Evolutionary conservation across 176 grass and related monocot species (phyloP), one percentile per base, ranked within the genome.

Genomic region (Canna indica): DNA sequence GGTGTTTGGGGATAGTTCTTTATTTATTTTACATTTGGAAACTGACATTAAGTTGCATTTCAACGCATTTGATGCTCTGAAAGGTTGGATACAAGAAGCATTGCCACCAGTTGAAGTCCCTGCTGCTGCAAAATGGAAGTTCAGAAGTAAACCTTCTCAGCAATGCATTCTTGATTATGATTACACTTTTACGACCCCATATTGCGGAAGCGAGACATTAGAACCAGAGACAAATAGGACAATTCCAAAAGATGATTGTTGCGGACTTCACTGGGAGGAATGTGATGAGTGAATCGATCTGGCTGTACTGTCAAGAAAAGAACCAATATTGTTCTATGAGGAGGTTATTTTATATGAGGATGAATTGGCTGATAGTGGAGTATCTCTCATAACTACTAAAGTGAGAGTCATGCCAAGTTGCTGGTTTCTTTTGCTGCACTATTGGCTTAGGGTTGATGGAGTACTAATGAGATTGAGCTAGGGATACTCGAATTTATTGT

Each of bases 311-410:
- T 85, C 93, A 64, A 83, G 84, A 66, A 88, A 87, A 79, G 86
- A 92, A 77, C 82, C 93, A 50, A 92, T 97, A 81, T 81, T 92
- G 54, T 92, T 92, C 61, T 97, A 87, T 8, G 86, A 97, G 25
- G 88, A 97, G 93, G 93, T 92, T 67, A 85, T 92, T 72, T 78
- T 97, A 64, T 97, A 92, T 73, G 93, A 97, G 81, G 93, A 97
- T 73, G 93, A 97, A 77, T 77, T 97, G 78, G 93, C 93, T 30
- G 88, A 97, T 73, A 91, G 69, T 85, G 93, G 88, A 69, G 87
- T 91, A 58, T 97, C 93, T 77, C 81, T 97, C 35, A 75, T 97
- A 79, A 97, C 93, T 47, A 88, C 85, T 38, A 83, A 88, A 83
- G 93, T 92, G 84, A 90, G 93, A 85, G 93, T 97, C 73, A 97